phyloP scores from a whole-genome alignment of 2,329 filamentous ascomycete species.

The Helotiales sp. region DNA sequence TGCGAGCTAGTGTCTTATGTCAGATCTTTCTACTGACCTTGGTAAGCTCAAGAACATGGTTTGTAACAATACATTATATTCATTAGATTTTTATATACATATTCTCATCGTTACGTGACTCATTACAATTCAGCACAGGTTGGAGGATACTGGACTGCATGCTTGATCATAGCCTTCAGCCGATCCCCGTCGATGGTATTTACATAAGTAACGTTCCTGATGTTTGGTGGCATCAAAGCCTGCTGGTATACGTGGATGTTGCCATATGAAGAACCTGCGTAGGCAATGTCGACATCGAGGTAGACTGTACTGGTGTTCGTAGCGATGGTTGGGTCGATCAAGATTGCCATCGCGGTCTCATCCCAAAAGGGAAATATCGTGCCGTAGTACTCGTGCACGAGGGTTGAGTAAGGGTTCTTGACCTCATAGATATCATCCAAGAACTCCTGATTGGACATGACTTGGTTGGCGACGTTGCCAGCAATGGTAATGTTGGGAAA shows the following conservation, averaged over 20 bases:
- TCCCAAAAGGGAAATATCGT: conserved; percentile 46
- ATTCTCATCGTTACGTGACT: not conserved
- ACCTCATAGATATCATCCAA: conserved; percentile 40
- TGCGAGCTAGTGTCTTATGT: no score
- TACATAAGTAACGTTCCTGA: conserved; percentile 43
- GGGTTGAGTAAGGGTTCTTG: conserved; percentile 39
- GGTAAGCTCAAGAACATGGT: no score
- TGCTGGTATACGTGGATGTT: conserved; percentile 45
- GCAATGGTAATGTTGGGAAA: conserved; percentile 48
- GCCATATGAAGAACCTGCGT: conserved; percentile 41
- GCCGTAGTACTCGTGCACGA: conserved; percentile 41
- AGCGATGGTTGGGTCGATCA: conserved; percentile 40
- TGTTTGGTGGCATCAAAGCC: conserved; percentile 38
- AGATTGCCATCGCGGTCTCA: conserved; percentile 44
- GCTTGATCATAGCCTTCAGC: conserved; percentile 40
- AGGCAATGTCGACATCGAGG: conserved; percentile 44
- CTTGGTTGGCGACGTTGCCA: conserved; percentile 48
- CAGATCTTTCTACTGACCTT: no score
- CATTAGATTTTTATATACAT: not conserved
- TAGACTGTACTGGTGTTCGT: conserved; percentile 42
- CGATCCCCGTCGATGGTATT: conserved; percentile 38
- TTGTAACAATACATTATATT: no score
- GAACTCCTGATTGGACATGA: conserved; percentile 41
- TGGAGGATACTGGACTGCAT: conserved; percentile 33
- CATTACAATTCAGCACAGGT: not conserved